These are phyloP conservation scores for Astrocystis sublimbata DNA, from an alignment of 495 filamentous ascomycete species.

Conservation along the genomic window DNA sequence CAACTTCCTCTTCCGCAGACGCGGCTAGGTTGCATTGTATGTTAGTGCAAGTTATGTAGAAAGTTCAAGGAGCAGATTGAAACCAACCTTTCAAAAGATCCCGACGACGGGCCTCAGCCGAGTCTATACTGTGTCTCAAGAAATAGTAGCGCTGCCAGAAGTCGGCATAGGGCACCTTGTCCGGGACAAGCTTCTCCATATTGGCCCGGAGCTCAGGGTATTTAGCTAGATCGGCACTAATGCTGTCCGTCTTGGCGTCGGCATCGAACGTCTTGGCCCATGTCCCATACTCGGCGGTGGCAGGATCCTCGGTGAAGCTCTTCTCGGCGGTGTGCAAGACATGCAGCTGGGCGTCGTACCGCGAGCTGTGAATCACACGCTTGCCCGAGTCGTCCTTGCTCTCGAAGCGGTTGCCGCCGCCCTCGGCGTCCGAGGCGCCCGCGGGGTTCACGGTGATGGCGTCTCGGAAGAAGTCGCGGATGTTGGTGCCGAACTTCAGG, in stretches of 20 bases:
- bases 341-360: slow-evolving; percentile 94
- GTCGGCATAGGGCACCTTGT: slow-evolving; percentile 77
- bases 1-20: slow-evolving; percentile 72
- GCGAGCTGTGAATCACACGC: slow-evolving; percentile 86
- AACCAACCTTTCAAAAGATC: slow-evolving; percentile 86
- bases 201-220: slow-evolving; percentile 84
- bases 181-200: slow-evolving; percentile 96
- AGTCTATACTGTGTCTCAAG: slow-evolving; percentile 88
- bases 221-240: slow-evolving; percentile 78
- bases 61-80: background rate
- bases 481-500: slow-evolving; percentile 86
- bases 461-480: slow-evolving; percentile 87
- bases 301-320: slow-evolving; percentile 82
- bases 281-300: slow-evolving; percentile 67
- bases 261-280: slow-evolving; percentile 79
- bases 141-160: slow-evolving; percentile 99
- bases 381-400: slow-evolving; percentile 88
- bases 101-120: slow-evolving; percentile 86
- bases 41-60: slow-evolving; percentile 19
- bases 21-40: slow-evolving; percentile 52
- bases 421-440: slow-evolving; percentile 36
- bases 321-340: slow-evolving; percentile 85
- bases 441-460: slow-evolving; percentile 81
- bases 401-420: slow-evolving; percentile 73
- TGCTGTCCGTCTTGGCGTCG: slow-evolving; percentile 81